These are phyloP conservation scores for Chaetomium sp. DNA, from an alignment of 2,329 filamentous ascomycete species.

Conservation along the genomic window DNA sequence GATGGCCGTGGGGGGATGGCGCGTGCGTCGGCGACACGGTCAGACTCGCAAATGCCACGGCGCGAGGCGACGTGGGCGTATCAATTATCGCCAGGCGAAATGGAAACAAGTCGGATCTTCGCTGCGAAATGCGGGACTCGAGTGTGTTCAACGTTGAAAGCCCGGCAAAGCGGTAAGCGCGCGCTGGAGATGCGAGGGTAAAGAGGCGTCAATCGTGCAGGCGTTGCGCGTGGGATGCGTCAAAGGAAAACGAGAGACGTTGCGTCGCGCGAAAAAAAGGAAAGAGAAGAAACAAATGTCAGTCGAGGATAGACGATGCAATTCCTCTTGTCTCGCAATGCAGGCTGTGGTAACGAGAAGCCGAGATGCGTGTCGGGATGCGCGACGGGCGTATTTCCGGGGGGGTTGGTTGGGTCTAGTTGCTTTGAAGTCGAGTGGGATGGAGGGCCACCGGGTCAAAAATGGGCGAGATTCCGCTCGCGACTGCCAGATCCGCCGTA, in stretches of 20 bases:
- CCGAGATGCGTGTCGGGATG: neutral
- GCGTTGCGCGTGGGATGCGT: neutral
- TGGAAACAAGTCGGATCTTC: conserved; percentile 10
- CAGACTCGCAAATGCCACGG: neutral
- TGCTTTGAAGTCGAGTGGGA: neutral
- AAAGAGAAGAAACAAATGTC: too few relatives aligned
- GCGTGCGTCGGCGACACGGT: neutral
- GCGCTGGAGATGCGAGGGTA: neutral
- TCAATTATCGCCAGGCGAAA: neutral
- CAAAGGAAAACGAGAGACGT: neutral
- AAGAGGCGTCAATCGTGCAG: too few relatives aligned
- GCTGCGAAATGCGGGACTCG: conserved; percentile 20
- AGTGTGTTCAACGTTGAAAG: conserved; percentile 9
- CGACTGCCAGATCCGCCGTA: neutral
- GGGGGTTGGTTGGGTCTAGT: neutral
- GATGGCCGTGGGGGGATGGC: neutral
- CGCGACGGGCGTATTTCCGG: neutral
- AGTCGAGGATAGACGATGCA: neutral
- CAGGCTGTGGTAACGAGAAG: neutral
- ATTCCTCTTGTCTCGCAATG: neutral
- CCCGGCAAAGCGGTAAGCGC: conserved; percentile 13
- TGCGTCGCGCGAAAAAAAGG: neutral
- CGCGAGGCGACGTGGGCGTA: neutral
- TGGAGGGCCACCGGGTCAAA: neutral
- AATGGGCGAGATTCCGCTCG: neutral